Base-by-base conservation (phyloP, 1,284 basidiomycete genomes). In the Megacollybia platyphylla region DNA sequence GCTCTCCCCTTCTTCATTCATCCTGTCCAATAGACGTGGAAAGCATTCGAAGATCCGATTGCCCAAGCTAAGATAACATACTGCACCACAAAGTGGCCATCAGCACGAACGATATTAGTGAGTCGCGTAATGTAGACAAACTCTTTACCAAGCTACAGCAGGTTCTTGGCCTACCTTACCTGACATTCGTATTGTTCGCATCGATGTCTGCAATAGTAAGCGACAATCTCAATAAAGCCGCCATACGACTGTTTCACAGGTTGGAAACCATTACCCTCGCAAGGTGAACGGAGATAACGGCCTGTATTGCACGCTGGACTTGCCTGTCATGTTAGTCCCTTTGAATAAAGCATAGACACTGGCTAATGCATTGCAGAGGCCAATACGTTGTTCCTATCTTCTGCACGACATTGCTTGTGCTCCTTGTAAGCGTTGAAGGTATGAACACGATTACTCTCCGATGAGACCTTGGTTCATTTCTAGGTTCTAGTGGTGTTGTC, bases 401-500 rank as follows among this genome's bases (percentile, higher is more conserved):
- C 48, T 73, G 70, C 46, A 57, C 62, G 36, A 49, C 57, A 18
- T 49, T 68, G 4, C 51, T 73, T 45, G 40, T 57, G 15, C 40
- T 66, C 32, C 63, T 71, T 29, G 50, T 71, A 9, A 40, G 55
- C 38, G 58, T 77, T 37, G 71, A 74, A 63, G 54, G 74, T 74
- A 48, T 38, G 52, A 40, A 37, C 20, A 17, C 18, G 0, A 24
- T 24, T 24, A 24, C 20, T 24, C 20, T 5, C 20, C 20, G 20
- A 24, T 15, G 15, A 34, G 7, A 34, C 11, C 15, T 34, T 34
- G 31, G 31, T 15, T 34, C 31, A 34, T 34, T 34, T 13, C 8
- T 9, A 18, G 41, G 11, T 58, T 61, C 28, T 31, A 50, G 56
- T 15, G 40, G 61, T 8, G 54, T 57, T 52, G 31, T 34, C 31